phyloP scores from a whole-genome alignment of 176 grass and related monocot species.

The Hordeum marinum region DNA sequence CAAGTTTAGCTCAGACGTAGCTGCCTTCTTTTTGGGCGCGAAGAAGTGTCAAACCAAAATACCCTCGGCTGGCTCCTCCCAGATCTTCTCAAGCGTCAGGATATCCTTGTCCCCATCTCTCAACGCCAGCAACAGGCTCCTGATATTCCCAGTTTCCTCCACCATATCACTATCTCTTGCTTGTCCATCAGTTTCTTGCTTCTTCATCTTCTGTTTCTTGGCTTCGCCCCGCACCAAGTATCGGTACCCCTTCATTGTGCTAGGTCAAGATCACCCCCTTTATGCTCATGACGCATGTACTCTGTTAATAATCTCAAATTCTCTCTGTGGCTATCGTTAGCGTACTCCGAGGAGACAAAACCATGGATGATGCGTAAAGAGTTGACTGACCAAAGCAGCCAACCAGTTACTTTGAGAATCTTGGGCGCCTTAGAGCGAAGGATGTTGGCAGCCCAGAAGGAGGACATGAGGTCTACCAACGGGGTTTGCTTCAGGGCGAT shows the following conservation, averaged over 20 bases:
- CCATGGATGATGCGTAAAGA: conserved; percentile 2
- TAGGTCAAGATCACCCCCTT: neutral
- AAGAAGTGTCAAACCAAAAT: no score
- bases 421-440: no score
- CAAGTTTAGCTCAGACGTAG: no score
- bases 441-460: no score
- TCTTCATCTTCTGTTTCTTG: neutral
- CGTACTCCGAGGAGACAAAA: neutral
- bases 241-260: neutral
- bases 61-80: neutral
- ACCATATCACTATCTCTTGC: neutral
- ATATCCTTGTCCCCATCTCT: neutral
- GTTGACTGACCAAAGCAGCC: conserved; percentile 6
- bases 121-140: neutral
- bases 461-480: no score
- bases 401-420: neutral
- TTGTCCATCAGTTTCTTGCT: neutral
- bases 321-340: neutral
- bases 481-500: neutral
- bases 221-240: conserved; percentile 9
- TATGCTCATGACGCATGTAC: conserved; percentile 11
- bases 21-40: no score
- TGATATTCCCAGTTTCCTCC: neutral
- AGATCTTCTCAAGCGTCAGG: conserved; percentile 19
- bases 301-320: neutral